Percentiles rank a stretch among this genome's conserved stretches.
Conservation (phyloP, 208 protist species). For the Phytomonas serpens region DNA sequence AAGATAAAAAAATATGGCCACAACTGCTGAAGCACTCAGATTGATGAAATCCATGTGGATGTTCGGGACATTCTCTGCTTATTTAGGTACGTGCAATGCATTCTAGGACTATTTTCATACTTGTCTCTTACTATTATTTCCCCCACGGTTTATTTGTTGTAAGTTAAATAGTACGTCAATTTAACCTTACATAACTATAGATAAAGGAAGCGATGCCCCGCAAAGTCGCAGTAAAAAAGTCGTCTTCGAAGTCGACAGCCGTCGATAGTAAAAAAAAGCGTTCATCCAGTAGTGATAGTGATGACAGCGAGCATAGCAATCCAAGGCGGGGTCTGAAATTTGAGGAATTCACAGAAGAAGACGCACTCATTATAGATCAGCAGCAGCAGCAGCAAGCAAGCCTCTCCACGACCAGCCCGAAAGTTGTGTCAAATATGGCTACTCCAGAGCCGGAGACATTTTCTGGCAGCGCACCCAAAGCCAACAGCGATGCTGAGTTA, state of each 20-base stretch:
- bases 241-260: background rate
- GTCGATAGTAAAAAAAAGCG: conserved; percentile 2
- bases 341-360: conserved; percentile 12
- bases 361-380: conserved; percentile 1
- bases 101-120: background rate
- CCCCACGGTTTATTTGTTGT: background rate
- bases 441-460: background rate
- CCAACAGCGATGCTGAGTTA: background rate
- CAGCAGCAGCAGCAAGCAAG: conserved; percentile 4
- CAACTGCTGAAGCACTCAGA: background rate
- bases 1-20: background rate
- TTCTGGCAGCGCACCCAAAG: background rate
- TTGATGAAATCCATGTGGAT: background rate
- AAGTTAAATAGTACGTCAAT: background rate
- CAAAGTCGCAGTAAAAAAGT: conserved; percentile 19
- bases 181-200: background rate
- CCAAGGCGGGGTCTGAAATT: conserved; percentile 14
- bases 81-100: background rate
- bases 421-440: conserved; percentile 1
- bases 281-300: conserved; percentile 19
- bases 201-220: conserved; percentile 15
- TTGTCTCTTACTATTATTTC: background rate
- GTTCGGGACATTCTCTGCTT: background rate
- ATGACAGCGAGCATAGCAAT: conserved; percentile 14
- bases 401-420: conserved; percentile 2